phyloP scores from a whole-genome alignment of 257 asterid species.

The Nicotiana otophora region DNA sequence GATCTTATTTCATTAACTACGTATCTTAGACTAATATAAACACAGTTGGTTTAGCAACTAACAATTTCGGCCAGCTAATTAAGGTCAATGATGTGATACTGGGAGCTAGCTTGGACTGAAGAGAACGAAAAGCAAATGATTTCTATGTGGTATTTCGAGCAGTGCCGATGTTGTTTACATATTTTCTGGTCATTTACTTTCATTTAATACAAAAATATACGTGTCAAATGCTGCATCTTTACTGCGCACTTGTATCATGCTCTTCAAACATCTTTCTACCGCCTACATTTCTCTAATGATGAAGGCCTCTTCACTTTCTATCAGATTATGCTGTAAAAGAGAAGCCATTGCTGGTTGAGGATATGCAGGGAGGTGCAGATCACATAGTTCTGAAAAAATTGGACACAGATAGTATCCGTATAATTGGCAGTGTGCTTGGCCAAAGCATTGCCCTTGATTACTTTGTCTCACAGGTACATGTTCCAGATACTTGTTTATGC shows the following conservation, averaged over 20 bases:
- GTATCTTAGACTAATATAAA: background rate
- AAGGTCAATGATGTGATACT: background rate
- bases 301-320: slow-evolving; percentile 6
- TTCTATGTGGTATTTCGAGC: background rate
- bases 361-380: slow-evolving; percentile 94
- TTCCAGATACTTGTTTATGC: background rate
- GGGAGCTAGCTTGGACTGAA: slow-evolving; percentile 1
- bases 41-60: background rate
- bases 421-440: slow-evolving; percentile 87
- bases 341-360: slow-evolving; percentile 78
- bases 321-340: slow-evolving; percentile 92
- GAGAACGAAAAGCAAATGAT: background rate
- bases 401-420: slow-evolving; percentile 85
- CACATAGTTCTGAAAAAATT: slow-evolving; percentile 66
- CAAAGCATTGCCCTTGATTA: slow-evolving; percentile 96
- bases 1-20: background rate
- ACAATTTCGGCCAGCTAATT: background rate
- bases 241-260: background rate
- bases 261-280: background rate
- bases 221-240: background rate
- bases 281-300: background rate
- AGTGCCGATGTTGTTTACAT: background rate
- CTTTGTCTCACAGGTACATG: slow-evolving; percentile 91
- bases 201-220: background rate
- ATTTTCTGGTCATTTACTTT: background rate